Conservation (phyloP, 1,284 basidiomycete species). For the Naganishia liquefaciens region DNA sequence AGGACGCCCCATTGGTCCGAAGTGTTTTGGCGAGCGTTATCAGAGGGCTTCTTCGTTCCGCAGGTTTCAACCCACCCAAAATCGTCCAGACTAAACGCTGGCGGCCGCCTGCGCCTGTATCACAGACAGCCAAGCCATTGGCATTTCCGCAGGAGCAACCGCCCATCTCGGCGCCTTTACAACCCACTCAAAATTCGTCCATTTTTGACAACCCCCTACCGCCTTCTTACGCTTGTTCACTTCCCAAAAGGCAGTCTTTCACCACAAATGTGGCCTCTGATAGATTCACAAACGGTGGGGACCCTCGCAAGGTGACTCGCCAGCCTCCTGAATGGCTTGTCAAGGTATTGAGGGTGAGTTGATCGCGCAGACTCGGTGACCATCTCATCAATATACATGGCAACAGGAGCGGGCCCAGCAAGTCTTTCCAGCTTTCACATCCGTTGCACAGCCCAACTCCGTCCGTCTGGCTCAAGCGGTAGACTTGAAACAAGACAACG, state of each 20-base stretch:
- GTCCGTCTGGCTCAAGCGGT: background rate
- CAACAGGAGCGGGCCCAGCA: constrained; percentile 12
- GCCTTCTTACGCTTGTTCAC: background rate
- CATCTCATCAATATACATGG: no score
- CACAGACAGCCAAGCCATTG: no score
- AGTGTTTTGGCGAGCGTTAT: background rate
- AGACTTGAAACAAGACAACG: background rate
- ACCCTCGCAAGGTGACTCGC: background rate
- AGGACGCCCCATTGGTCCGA: background rate
- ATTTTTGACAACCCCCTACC: no score
- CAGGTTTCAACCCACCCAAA: background rate
- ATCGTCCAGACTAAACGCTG: background rate
- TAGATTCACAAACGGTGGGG: background rate
- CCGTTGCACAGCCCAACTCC: background rate
- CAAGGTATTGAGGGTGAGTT: constrained; percentile 2
- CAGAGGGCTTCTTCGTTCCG: background rate
- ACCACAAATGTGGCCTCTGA: background rate
- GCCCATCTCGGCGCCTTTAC: no score
- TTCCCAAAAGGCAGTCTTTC: constrained; percentile 8
- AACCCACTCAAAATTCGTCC: no score
- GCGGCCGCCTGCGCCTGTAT: background rate
- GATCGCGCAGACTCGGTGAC: no score
- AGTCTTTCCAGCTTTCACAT: constrained; percentile 3
- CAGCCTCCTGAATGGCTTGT: constrained; percentile 9
- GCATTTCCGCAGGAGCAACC: no score